A percentile compares a stretch with the other conserved stretches of the same genome.
Evolutionary conservation across 192 early-diverging fungal genomes (phyloP).

Genomic region (Coemansia sp.): DNA sequence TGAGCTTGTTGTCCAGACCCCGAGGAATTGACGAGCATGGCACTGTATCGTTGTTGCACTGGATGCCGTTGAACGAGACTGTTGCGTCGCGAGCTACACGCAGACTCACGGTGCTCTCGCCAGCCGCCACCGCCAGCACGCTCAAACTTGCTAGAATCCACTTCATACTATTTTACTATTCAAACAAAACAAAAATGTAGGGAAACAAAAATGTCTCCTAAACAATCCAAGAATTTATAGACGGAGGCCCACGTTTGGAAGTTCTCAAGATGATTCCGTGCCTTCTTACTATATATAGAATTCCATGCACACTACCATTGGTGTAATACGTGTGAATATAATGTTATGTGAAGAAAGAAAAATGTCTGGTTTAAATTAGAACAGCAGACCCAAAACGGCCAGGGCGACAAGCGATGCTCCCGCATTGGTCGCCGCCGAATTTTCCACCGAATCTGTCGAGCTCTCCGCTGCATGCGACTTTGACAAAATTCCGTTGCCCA

Average conservation of each 20-base stretch:
- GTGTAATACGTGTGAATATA: not conserved
- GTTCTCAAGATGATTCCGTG: not conserved
- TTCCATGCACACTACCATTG: too few relatives aligned
- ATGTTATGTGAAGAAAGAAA: conserved; percentile 1
- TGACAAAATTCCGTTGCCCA: conserved; percentile 7
- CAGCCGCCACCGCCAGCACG: conserved; percentile 14
- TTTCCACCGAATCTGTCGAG: conserved; percentile 8
- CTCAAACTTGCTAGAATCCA: not conserved
- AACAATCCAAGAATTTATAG: conserved; percentile 1
- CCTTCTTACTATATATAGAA: not conserved
- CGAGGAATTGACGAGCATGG: conserved; percentile 28
- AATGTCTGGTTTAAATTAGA: not conserved
- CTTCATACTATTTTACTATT: conserved; percentile 4
- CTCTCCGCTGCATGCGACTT: conserved; percentile 6
- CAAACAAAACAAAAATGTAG: not conserved
- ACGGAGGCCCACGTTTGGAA: not conserved
- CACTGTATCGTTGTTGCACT: conserved; percentile 32
- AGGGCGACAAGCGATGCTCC: not conserved
- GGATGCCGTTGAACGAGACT: conserved; percentile 34
- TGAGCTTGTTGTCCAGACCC: conserved; percentile 20
- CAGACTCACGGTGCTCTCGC: conserved; percentile 7
- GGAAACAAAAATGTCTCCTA: not conserved
- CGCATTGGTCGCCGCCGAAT: not conserved
- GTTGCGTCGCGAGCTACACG: conserved; percentile 32
- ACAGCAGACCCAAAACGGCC: conserved; percentile 1